These are phyloP conservation scores for Allantophomopsis lycopodina DNA, from an alignment of 2,329 filamentous ascomycete species.

Conservation along the genomic window DNA sequence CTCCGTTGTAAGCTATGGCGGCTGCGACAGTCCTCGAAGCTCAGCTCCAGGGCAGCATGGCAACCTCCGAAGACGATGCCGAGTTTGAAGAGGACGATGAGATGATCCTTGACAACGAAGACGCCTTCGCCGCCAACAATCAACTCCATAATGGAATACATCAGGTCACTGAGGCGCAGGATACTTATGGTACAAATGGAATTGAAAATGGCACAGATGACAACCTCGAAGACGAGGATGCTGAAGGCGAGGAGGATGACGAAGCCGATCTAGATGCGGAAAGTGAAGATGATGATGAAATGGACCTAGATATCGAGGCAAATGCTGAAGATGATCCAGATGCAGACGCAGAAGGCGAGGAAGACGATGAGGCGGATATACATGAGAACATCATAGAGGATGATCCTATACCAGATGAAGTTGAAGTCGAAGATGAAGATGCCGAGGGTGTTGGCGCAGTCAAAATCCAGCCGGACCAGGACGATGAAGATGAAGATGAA, in stretches of 20 bases:
- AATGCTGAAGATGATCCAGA: slow-evolving; percentile 15
- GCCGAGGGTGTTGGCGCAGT: slow-evolving; percentile 18
- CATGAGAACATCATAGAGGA: too few species aligned
- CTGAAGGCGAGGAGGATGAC: slow-evolving; percentile 21
- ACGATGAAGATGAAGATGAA: slow-evolving; percentile 24
- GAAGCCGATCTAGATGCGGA: slow-evolving; percentile 16
- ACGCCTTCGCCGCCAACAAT: slow-evolving; percentile 19
- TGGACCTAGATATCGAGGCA: slow-evolving; percentile 5
- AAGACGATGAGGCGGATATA: slow-evolving; percentile 16
- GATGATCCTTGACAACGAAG: slow-evolving; percentile 13
- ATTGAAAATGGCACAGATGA: slow-evolving; percentile 19
- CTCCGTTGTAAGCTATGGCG: slow-evolving; percentile 11
- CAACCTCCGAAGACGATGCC: slow-evolving; percentile 19
- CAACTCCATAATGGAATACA: slow-evolving; percentile 19
- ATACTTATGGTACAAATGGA: neutral
- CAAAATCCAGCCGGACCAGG: slow-evolving; percentile 17
- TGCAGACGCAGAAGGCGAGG: slow-evolving; percentile 29
- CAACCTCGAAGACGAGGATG: slow-evolving; percentile 17
- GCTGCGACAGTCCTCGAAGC: slow-evolving; percentile 16
- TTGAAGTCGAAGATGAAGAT: slow-evolving; percentile 25
- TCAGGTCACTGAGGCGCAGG: slow-evolving; percentile 5
- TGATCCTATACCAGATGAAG: slow-evolving; percentile 16
- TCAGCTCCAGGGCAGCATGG: slow-evolving; percentile 17
- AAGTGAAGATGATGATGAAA: slow-evolving; percentile 21
- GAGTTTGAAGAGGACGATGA: slow-evolving; percentile 21